Evolutionary conservation across 1,284 basidiomycete species (phyloP), one percentile per base, ranked within the genome.

Genomic region (Volvariella volvacea): DNA sequence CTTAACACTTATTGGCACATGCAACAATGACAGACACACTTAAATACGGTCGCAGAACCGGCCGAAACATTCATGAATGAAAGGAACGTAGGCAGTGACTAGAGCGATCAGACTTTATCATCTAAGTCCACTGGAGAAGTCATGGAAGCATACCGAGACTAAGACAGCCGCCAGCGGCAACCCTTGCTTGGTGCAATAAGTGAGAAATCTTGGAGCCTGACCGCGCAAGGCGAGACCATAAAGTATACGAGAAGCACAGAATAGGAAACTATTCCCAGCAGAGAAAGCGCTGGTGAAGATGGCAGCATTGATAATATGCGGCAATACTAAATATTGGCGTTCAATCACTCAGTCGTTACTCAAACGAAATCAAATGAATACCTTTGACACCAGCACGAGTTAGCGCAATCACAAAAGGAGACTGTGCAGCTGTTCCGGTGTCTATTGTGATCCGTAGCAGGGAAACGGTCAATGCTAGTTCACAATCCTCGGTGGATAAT

Each of bases 371-470:
- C n/a, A n/a, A n/a, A n/a, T n/a, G n/a, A n/a, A 19, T 47, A 73
- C 72, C 66, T 62, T 75, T 80, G 63, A 92, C 81, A 8, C 88
- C 86, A 1, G 90, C 86, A 46, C 74, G 76, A 41, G 68, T 70
- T 50, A 93, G 83, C 17, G 88, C 91, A 53, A 93, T 88, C 48
- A 93, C 90, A 62, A 86, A 93, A 15, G 86, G 80, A 4, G 83
- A 83, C 50, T 77, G 56, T 0, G 84, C 80, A 8, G 84, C 83
- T 43, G 77, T 83, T 31, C 75, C 76, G 21, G 68, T 64, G 15
- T 60, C 69, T 64, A 48, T 44, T 37, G 31, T 53, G 39, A 36
- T 45, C 43, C 31, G 40, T n/a, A n/a, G n/a, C n/a, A n/a, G n/a
- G n/a, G 49, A 45, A 7, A 19, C 15, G 28, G 41, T 46, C 37